These are phyloP conservation scores for Coprinopsis sp. DNA, from an alignment of 768 basidiomycete genomes.

Conservation along the genomic window DNA sequence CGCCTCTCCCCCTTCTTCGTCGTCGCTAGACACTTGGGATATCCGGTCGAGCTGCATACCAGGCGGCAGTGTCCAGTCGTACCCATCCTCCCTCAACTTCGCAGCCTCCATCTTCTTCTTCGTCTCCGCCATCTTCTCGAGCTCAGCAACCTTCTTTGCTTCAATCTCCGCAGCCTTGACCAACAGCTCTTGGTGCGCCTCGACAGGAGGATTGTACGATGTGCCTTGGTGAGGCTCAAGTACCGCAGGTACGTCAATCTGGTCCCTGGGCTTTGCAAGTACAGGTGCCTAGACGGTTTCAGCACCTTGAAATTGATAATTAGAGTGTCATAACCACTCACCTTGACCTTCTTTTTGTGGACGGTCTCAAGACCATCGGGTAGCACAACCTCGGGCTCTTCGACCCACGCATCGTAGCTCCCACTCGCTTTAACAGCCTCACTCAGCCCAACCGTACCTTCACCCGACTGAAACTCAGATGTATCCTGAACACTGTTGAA, in stretches of 20 bases:
- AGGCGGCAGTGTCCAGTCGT: constrained; percentile 35
- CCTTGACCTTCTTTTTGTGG: constrained; percentile 49
- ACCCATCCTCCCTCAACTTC: constrained; percentile 27
- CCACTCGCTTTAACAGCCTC: constrained; percentile 68
- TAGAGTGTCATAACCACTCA: constrained; percentile 19
- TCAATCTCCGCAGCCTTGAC: constrained; percentile 64
- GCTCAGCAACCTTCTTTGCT: constrained; percentile 48
- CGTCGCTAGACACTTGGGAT: constrained; percentile 18
- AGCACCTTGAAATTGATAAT: not conserved
- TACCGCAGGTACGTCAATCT: constrained; percentile 64
- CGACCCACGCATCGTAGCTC: constrained; percentile 60
- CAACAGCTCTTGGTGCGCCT: constrained; percentile 69
- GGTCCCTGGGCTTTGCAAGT: constrained; percentile 39
- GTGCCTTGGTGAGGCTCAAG: constrained; percentile 72
- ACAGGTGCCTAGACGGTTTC: constrained; percentile 41
- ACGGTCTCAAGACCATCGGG: constrained; percentile 42
- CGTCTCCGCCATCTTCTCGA: constrained; percentile 46
- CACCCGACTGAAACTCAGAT: constrained; percentile 61
- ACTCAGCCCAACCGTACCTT: constrained; percentile 57
- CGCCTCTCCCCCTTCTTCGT: constrained; percentile 31
- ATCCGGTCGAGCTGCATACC: constrained; percentile 71
- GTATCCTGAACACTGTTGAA: constrained; percentile 70
- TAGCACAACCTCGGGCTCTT: constrained; percentile 33
- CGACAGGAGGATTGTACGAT: constrained; percentile 83
- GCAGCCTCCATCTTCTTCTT: constrained; percentile 56